Conservation (phyloP, 1,284 basidiomycete genomes). For the Kalmanozyma brasiliensis region DNA sequence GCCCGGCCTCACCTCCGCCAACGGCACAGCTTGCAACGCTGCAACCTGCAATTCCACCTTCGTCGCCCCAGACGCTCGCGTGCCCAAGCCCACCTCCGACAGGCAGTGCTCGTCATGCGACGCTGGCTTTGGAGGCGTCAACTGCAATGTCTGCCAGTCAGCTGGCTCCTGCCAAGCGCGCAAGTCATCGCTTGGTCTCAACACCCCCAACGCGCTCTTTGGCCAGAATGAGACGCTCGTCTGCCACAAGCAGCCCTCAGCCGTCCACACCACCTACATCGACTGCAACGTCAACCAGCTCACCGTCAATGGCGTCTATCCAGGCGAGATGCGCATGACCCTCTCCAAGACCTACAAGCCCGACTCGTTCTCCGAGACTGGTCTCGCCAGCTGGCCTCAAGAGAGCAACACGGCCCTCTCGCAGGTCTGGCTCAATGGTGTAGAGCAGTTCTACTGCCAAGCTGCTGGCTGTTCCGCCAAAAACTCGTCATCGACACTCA, state of each 20-base stretch:
- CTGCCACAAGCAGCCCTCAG: conserved; percentile 55
- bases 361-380: conserved; percentile 41
- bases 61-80: conserved; percentile 34
- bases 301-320: conserved; percentile 50
- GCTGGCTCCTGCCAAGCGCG: conserved; percentile 43
- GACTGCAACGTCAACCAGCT: conserved; percentile 47
- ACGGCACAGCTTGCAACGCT: conserved; percentile 45
- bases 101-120: conserved; percentile 45
- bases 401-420: conserved; percentile 48
- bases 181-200: conserved; percentile 25
- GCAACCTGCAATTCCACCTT: conserved; percentile 57
- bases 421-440: conserved; percentile 54
- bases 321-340: conserved; percentile 52
- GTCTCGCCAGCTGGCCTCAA: conserved; percentile 45
- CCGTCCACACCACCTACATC: conserved; percentile 47
- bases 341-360: conserved; percentile 47
- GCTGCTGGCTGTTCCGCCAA: conserved; percentile 39
- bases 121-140: conserved; percentile 52
- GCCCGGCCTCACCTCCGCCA: conserved; percentile 43
- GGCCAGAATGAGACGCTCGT: conserved; percentile 39
- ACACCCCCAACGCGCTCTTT: conserved; percentile 24
- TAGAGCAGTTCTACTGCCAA: conserved; percentile 62
- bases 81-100: conserved; percentile 34
- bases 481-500: conserved; percentile 41
- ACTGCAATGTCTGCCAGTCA: conserved; percentile 57